Evolutionary conservation across 805 yeast genomes (phyloP).

Genomic region (Cyberlindnera maclurae): DNA sequence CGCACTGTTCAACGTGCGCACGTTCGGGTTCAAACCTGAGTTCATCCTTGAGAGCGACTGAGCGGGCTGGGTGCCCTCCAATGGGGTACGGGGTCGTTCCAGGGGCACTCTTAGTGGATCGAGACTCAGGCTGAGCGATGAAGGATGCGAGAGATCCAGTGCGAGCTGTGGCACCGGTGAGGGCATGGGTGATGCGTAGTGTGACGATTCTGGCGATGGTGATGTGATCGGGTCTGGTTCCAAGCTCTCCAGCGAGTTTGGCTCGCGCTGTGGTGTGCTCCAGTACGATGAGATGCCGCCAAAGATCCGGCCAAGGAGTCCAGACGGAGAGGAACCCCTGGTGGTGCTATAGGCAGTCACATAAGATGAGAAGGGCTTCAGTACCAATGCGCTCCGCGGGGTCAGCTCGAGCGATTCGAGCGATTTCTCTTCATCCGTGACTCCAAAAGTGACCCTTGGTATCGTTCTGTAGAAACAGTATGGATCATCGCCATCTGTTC

Average conservation of each 20-base stretch:
- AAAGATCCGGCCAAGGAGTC: constrained; percentile 27
- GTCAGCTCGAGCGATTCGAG: constrained; percentile 50
- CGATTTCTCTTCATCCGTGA: constrained; percentile 51
- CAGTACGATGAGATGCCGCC: constrained; percentile 30
- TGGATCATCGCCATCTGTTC: constrained; percentile 42
- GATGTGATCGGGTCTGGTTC: not conserved
- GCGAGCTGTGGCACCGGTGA: constrained; percentile 14
- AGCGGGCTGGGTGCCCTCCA: constrained; percentile 4
- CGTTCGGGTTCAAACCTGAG: constrained; percentile 12
- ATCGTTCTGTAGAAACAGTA: constrained; percentile 41
- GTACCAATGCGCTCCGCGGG: constrained; percentile 68
- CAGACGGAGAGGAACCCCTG: constrained; percentile 6
- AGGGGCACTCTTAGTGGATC: constrained; percentile 9
- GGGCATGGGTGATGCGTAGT: constrained; percentile 25
- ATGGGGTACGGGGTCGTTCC: not conserved
- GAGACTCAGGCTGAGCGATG: constrained; percentile 17
- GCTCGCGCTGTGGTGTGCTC: constrained; percentile 13
- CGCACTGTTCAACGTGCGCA: constrained; percentile 24
- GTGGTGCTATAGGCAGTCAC: constrained; percentile 23
- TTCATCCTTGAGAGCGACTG: constrained; percentile 12
- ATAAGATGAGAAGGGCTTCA: constrained; percentile 48
- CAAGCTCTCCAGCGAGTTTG: not conserved
- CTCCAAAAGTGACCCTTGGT: constrained; percentile 58
- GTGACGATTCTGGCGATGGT: constrained; percentile 12
- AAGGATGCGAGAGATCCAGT: constrained; percentile 16